These are phyloP conservation scores for Uronychia setigera DNA, from an alignment of 73 alveolate species.

Conservation along the genomic window DNA sequence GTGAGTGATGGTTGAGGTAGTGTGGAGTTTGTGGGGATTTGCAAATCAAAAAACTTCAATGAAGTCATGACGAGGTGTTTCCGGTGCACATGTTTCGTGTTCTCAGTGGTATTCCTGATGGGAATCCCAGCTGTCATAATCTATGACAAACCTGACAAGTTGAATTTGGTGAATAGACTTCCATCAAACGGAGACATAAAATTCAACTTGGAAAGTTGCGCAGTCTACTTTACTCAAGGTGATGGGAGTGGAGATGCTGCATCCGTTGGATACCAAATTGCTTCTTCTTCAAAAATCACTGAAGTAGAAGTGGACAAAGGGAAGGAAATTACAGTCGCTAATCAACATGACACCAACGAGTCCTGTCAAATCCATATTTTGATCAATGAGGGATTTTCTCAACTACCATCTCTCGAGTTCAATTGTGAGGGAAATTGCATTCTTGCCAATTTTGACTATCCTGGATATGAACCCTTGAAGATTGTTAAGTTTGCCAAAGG, in stretches of 20 bases:
- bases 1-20: no score
- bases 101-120: background rate
- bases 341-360: background rate
- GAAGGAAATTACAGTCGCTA: background rate
- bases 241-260: background rate
- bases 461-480: background rate
- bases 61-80: background rate
- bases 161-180: background rate
- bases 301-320: background rate
- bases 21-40: no score
- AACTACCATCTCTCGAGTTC: background rate
- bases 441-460: background rate
- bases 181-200: background rate
- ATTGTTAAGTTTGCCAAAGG: background rate
- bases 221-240: background rate
- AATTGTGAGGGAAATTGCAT: background rate
- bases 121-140: background rate
- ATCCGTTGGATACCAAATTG: background rate
- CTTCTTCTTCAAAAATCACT: background rate
- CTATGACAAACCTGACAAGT: background rate
- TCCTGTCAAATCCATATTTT: background rate
- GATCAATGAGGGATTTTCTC: background rate
- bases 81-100: background rate
- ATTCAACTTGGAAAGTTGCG: background rate
- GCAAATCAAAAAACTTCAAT: no score